phyloP scores from a whole-genome alignment of 208 protist species.

The Trypanosoma cruzi region DNA sequence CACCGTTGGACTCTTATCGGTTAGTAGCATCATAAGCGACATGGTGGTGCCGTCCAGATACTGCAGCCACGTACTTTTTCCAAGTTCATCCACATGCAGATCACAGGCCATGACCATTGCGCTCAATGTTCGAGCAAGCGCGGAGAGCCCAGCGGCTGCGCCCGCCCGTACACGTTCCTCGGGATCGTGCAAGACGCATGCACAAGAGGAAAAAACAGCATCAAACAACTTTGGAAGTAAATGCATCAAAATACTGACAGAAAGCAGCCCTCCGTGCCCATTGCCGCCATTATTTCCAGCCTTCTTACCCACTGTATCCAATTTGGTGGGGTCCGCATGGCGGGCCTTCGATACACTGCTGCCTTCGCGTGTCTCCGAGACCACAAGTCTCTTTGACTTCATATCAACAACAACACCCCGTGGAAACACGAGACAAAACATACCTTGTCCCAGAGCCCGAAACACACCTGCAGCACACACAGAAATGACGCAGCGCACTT shows the following conservation, averaged over 20 bases:
- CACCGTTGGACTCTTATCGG: slow-evolving; percentile 59
- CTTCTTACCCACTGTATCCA: not conserved
- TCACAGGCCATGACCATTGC: slow-evolving; percentile 36
- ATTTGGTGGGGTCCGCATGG: not conserved
- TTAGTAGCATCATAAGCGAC: slow-evolving; percentile 54
- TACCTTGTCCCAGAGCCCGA: slow-evolving; percentile 33
- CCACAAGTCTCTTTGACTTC: not conserved
- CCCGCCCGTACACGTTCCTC: slow-evolving; percentile 57
- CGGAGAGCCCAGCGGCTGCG: slow-evolving; percentile 49
- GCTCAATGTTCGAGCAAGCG: slow-evolving; percentile 55
- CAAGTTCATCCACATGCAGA: slow-evolving; percentile 2
- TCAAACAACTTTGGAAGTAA: slow-evolving; percentile 35
- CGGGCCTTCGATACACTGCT: not conserved
- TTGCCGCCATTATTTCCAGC: not conserved
- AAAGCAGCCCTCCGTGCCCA: slow-evolving; percentile 12
- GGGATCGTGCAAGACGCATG: slow-evolving; percentile 38
- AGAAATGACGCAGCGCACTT: slow-evolving; percentile 56
- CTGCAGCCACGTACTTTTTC: slow-evolving; percentile 29
- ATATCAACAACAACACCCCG: slow-evolving; percentile 22
- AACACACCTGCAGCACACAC: slow-evolving; percentile 42
- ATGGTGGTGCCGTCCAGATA: slow-evolving; percentile 48
- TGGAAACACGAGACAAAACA: slow-evolving; percentile 37
- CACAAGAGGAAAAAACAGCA: slow-evolving; percentile 35
- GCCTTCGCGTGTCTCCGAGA: not conserved
- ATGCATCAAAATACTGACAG: slow-evolving; percentile 18